These are phyloP conservation scores for Apiospora hydei DNA, from an alignment of 2,329 filamentous ascomycete species.

Conservation along the genomic window DNA sequence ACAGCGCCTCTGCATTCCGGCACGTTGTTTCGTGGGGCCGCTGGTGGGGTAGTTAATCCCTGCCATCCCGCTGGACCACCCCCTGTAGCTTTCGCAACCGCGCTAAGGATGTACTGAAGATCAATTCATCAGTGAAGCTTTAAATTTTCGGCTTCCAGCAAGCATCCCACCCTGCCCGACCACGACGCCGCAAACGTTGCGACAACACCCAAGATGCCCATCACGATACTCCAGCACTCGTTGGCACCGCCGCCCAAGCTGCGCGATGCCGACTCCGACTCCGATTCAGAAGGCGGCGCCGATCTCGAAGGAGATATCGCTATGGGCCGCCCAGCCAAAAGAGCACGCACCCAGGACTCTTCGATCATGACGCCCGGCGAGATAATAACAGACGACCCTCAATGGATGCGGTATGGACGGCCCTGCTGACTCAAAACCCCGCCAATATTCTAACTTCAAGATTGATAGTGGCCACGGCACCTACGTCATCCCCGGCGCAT, in stretches of 20 bases:
- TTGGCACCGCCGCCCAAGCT: conserved; percentile 31
- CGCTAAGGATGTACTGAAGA: conserved; percentile 14
- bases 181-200: not conserved
- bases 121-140: conserved; percentile 13
- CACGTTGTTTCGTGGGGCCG: conserved; percentile 15
- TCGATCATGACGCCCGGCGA: conserved; percentile 86
- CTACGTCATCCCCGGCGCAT: conserved; percentile 68
- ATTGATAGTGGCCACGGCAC: conserved; percentile 85
- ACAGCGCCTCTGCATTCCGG: conserved; percentile 4
- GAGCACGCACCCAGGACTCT: conserved; percentile 48
- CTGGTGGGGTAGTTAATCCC: not conserved
- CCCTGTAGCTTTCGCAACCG: conserved; percentile 6
- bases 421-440: not conserved
- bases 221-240: conserved; percentile 44
- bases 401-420: conserved; percentile 82
- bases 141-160: conserved; percentile 22
- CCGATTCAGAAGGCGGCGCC: conserved; percentile 54
- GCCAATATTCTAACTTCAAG: conserved; percentile 29
- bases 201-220: conserved; percentile 39
- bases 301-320: conserved; percentile 54
- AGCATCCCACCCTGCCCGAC: conserved; percentile 13
- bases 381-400: conserved; percentile 86
- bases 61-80: not conserved
- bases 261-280: conserved; percentile 33
- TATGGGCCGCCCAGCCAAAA: conserved; percentile 51